phyloP scores from a whole-genome alignment of 2,329 filamentous ascomycete genomes.

The Curvularia verruculosa region DNA sequence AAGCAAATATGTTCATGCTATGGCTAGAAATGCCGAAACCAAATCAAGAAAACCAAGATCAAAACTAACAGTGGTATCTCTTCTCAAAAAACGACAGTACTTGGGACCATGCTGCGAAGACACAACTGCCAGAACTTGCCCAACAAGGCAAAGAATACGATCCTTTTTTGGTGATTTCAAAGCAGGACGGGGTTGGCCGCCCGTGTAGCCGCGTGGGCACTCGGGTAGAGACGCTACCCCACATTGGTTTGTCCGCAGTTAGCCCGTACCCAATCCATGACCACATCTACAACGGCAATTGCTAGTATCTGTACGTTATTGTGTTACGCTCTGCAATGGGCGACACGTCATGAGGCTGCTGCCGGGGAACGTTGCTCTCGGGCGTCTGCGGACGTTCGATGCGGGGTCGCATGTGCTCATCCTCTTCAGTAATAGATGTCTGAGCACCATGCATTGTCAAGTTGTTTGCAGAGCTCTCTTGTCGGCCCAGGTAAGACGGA shows the following conservation, averaged over 20 bases:
- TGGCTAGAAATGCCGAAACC: neutral
- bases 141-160: neutral
- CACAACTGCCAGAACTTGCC: neutral
- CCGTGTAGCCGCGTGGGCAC: neutral
- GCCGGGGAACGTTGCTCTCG: slow-evolving; percentile 23
- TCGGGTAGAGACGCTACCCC: slow-evolving; percentile 14
- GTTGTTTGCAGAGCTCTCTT: slow-evolving; percentile 52
- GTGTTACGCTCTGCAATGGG: slow-evolving; percentile 46
- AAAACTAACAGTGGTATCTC: slow-evolving; percentile 20
- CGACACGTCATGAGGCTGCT: slow-evolving; percentile 39
- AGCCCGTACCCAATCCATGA: slow-evolving; percentile 14
- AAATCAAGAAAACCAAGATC: slow-evolving; percentile 1
- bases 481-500: slow-evolving; percentile 52
- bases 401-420: slow-evolving; percentile 32
- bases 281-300: slow-evolving; percentile 4
- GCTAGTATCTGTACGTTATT: slow-evolving; percentile 48
- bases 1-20: neutral
- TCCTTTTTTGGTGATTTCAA: slow-evolving; percentile 12
- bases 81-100: slow-evolving; percentile 12
- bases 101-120: neutral
- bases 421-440: slow-evolving; percentile 33
- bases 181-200: slow-evolving; percentile 11
- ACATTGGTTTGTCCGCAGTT: slow-evolving; percentile 18
- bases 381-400: slow-evolving; percentile 35
- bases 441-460: slow-evolving; percentile 56